Conservation (phyloP, 1,284 basidiomycete genomes). For the Ganoderma lingzhi region DNA sequence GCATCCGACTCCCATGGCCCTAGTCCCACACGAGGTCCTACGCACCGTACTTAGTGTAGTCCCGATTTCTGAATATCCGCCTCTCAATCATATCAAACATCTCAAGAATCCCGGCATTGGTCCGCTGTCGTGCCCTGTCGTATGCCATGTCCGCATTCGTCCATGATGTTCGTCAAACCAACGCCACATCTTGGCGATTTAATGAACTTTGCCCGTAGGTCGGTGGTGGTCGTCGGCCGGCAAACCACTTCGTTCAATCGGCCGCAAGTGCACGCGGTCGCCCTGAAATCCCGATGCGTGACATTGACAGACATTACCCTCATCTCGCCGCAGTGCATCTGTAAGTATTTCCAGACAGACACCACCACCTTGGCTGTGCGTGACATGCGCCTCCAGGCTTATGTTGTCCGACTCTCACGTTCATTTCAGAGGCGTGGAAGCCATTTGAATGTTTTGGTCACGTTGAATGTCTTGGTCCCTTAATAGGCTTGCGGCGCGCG, state of each 20-base stretch:
- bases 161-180: not conserved
- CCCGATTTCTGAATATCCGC: slow-evolving; percentile 7
- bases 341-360: not conserved
- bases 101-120: slow-evolving; percentile 21
- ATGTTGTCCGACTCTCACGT: slow-evolving; percentile 15
- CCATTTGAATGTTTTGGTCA: not conserved
- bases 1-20: slow-evolving; percentile 6
- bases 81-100: slow-evolving; percentile 9
- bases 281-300: not conserved
- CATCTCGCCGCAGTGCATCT: not conserved
- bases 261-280: not conserved
- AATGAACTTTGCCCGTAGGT: not conserved
- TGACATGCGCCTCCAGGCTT: slow-evolving; percentile 6
- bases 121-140: slow-evolving; percentile 10
- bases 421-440: slow-evolving; percentile 7
- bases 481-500: not conserved
- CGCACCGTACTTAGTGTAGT: not conserved
- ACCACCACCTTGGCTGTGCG: slow-evolving; percentile 1
- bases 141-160: not conserved
- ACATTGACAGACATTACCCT: not conserved
- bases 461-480: not conserved
- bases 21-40: not conserved
- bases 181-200: not conserved
- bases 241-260: not conserved
- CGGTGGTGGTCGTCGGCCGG: not conserved